These are phyloP conservation scores for Oryza glumipatula DNA, from an alignment of 176 grass and related monocot genomes.

Conservation along the genomic window DNA sequence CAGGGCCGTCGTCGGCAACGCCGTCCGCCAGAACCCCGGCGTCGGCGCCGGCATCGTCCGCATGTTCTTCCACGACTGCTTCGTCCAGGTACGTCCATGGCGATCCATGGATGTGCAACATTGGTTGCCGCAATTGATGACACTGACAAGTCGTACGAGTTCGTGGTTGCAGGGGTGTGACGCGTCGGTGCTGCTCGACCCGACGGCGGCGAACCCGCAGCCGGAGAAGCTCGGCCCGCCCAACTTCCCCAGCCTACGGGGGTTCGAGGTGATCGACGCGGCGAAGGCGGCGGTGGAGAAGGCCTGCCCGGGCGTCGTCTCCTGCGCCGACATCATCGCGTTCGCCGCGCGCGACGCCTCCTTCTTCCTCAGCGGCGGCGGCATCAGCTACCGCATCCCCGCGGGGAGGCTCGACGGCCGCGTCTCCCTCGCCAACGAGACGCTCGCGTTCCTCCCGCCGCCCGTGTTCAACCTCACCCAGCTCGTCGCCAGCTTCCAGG, in stretches of 20 bases:
- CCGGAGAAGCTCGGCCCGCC: slow-evolving; percentile 52
- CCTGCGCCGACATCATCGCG: slow-evolving; percentile 60
- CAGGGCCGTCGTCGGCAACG: neutral
- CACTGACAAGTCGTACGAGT: neutral
- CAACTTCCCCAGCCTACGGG: slow-evolving; percentile 60
- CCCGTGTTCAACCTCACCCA: neutral
- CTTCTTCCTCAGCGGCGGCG: slow-evolving; percentile 35
- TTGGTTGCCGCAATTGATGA: neutral
- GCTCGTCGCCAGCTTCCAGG: slow-evolving; percentile 39
- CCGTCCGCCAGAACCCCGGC: slow-evolving; percentile 28
- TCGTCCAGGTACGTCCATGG: slow-evolving; percentile 49
- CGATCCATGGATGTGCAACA: neutral
- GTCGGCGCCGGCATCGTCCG: slow-evolving; percentile 58
- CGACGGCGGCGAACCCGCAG: neutral
- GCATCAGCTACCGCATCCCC: slow-evolving; percentile 27
- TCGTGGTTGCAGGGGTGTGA: slow-evolving; percentile 61
- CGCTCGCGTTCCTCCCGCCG: slow-evolving; percentile 23
- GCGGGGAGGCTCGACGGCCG: slow-evolving; percentile 50
- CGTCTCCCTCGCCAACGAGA: slow-evolving; percentile 40
- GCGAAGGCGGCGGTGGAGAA: slow-evolving; percentile 49
- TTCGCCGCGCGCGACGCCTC: slow-evolving; percentile 58
- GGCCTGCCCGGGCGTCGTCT: slow-evolving; percentile 33
- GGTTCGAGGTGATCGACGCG: slow-evolving; percentile 63
- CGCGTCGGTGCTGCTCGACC: slow-evolving; percentile 61
- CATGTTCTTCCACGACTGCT: slow-evolving; percentile 79